Evolutionary conservation across 768 basidiomycete genomes (phyloP).

Genomic region (Coprinopsis strossmayeri): DNA sequence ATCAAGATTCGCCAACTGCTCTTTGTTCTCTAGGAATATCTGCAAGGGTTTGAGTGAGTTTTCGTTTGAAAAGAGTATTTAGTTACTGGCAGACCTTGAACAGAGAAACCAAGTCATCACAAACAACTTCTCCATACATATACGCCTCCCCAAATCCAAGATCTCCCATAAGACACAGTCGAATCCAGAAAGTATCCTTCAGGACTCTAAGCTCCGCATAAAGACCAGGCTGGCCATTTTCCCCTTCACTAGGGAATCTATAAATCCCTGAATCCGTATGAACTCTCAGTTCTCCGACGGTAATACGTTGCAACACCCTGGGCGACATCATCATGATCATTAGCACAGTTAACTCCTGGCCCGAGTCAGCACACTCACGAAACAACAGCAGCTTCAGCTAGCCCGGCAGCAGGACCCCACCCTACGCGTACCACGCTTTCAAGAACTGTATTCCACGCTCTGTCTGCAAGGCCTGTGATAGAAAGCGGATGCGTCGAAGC

Average conservation of each 20-base stretch:
- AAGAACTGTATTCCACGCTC: conserved; percentile 32
- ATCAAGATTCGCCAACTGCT: conserved; percentile 41
- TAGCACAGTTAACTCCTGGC: too few species aligned
- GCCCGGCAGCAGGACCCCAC: conserved; percentile 35
- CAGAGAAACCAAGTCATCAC: conserved; percentile 54
- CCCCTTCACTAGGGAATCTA: conserved; percentile 1
- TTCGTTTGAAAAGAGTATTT: neutral
- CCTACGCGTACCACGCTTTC: conserved; percentile 36
- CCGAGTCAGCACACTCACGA: conserved; percentile 26
- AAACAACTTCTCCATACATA: conserved; percentile 74
- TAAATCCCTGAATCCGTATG: conserved; percentile 12
- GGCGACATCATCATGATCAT: conserved; percentile 2
- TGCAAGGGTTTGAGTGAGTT: conserved; percentile 18
- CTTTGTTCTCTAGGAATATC: conserved; percentile 58
- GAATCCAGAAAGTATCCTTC: conserved; percentile 52
- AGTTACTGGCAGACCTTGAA: conserved; percentile 43
- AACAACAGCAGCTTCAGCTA: conserved; percentile 41
- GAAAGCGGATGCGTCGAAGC: conserved; percentile 39
- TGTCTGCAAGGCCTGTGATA: conserved; percentile 33
- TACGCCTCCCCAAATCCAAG: conserved; percentile 72
- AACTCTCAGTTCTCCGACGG: conserved; percentile 43
- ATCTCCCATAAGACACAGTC: conserved; percentile 54
- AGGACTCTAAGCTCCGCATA: conserved; percentile 42
- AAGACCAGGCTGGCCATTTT: conserved; percentile 15
- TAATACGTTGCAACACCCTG: conserved; percentile 40